Evolutionary conservation across 306 rosid genomes (phyloP).

Genomic region (Cicer chorassanicum): DNA sequence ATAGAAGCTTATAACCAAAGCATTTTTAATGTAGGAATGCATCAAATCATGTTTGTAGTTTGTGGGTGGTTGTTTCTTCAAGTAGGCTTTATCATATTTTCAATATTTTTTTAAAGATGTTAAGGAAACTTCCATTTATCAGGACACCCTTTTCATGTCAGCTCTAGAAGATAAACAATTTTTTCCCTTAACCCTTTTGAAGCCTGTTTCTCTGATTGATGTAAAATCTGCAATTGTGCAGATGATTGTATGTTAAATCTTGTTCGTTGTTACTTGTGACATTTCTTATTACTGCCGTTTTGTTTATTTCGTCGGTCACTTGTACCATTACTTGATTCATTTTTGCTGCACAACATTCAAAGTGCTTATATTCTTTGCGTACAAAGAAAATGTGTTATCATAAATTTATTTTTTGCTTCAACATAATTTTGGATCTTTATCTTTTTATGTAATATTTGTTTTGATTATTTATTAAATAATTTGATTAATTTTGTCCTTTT

Average conservation of each 20-base stretch:
- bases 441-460: too few species aligned
- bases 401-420: too few species aligned
- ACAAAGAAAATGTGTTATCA: too few species aligned
- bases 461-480: too few species aligned
- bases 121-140: constrained; percentile 26
- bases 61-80: constrained; percentile 51
- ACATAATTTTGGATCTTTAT: too few species aligned
- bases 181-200: not conserved
- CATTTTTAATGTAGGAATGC: constrained; percentile 50
- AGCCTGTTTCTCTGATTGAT: constrained; percentile 3
- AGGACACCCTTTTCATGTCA: constrained; percentile 22
- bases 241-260: constrained; percentile 48
- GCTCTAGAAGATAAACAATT: constrained; percentile 33
- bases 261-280: constrained; percentile 24
- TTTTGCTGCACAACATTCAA: too few species aligned
- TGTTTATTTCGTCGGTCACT: not conserved
- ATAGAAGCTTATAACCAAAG: constrained; percentile 50
- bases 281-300: not conserved
- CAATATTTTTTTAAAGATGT: constrained; percentile 3
- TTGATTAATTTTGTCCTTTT: too few species aligned
- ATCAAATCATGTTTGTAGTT: constrained; percentile 39
- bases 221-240: constrained; percentile 50
- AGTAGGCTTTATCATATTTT: constrained; percentile 38
- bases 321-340: too few species aligned
- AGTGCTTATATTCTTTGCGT: too few species aligned